A percentile compares a stretch with the other conserved stretches of the same genome.
These are phyloP conservation scores for Sanghuangporus weigelae DNA, from an alignment of 1,284 basidiomycete species.

Conservation along the genomic window DNA sequence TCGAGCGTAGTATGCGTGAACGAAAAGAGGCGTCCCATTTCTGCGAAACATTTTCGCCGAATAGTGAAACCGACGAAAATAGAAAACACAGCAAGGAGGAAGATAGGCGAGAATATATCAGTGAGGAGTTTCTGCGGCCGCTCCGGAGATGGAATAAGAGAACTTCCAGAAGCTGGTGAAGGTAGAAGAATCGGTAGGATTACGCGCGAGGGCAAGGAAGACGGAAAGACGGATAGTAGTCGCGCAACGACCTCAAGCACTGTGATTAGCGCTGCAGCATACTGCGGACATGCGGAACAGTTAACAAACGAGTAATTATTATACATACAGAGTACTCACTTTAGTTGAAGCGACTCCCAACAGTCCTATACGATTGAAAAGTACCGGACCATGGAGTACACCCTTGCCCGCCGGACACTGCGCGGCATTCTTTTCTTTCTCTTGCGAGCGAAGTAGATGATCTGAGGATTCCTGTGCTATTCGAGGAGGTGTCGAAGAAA, in stretches of 20 bases:
- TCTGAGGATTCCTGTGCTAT: slow-evolving; percentile 7
- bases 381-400: slow-evolving; percentile 7
- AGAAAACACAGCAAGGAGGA: slow-evolving; percentile 1
- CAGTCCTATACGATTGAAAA: slow-evolving; percentile 2
- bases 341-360: neutral
- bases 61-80: slow-evolving; percentile 8
- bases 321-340: neutral
- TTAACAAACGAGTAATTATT: neutral
- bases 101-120: neutral
- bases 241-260: neutral
- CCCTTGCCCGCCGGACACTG: neutral
- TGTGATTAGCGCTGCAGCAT: neutral
- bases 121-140: neutral
- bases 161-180: neutral
- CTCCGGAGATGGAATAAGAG: neutral
- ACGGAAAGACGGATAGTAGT: slow-evolving; percentile 3
- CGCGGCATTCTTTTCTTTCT: neutral
- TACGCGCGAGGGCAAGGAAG: neutral
- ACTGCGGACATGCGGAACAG: neutral
- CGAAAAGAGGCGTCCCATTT: slow-evolving; percentile 12
- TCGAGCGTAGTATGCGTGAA: slow-evolving; percentile 15
- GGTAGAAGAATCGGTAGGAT: slow-evolving; percentile 7
- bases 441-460: neutral
- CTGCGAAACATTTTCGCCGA: slow-evolving; percentile 6
- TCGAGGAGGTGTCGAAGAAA: slow-evolving; percentile 13